Conservation (phyloP, 768 basidiomycete genomes). For the Pleurotus djamor region DNA sequence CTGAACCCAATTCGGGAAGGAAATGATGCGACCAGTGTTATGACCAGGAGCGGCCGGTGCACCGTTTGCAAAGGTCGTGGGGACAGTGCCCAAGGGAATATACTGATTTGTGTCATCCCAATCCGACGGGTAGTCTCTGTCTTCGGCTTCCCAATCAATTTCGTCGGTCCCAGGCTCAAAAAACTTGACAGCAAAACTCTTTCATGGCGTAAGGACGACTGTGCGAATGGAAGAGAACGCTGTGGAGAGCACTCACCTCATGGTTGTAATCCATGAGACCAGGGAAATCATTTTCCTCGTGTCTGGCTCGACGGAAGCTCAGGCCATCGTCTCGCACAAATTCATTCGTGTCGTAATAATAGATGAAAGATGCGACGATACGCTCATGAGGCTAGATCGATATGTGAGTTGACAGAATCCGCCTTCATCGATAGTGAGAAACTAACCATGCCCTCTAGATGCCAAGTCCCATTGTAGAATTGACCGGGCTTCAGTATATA, state of each 20-base stretch:
- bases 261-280: neutral
- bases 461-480: slow-evolving; percentile 15
- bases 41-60: neutral
- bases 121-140: neutral
- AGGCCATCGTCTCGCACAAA: slow-evolving; percentile 10
- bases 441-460: slow-evolving; percentile 15
- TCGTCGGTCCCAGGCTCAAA: neutral
- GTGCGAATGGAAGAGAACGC: no score
- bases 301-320: slow-evolving; percentile 6
- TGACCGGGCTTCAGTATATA: slow-evolving; percentile 12
- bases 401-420: neutral
- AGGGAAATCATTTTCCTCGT: slow-evolving; percentile 6
- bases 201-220: no score
- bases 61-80: neutral
- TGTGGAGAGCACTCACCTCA: neutral
- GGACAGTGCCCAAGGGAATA: neutral
- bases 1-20: slow-evolving; percentile 9
- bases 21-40: slow-evolving; percentile 5
- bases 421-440: neutral
- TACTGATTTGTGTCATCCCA: neutral
- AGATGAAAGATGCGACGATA: slow-evolving; percentile 13
- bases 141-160: neutral
- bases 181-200: neutral
- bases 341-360: slow-evolving; percentile 14
- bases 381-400: slow-evolving; percentile 14